These are phyloP conservation scores for Ustilago sp. DNA, from an alignment of 1,284 basidiomycete genomes.

Conservation along the genomic window DNA sequence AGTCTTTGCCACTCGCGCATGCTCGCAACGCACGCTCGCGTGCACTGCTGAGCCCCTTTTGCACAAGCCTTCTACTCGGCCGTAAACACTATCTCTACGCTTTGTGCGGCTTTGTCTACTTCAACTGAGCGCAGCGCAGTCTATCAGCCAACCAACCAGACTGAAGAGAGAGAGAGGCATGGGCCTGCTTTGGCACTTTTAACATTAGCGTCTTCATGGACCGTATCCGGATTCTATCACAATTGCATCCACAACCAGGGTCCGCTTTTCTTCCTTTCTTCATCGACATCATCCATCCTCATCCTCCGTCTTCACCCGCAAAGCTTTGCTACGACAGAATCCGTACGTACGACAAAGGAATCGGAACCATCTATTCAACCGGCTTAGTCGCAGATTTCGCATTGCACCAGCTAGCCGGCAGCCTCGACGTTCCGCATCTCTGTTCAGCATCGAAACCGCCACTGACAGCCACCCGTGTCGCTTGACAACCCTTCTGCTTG, in stretches of 20 bases:
- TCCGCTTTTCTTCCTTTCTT: slow-evolving; percentile 15
- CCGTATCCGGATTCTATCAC: slow-evolving; percentile 26
- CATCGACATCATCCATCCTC: slow-evolving; percentile 7
- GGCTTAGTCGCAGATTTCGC: background rate
- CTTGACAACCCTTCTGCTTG: background rate
- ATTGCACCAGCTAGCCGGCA: background rate
- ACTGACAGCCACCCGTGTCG: slow-evolving; percentile 7
- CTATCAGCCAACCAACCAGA: slow-evolving; percentile 27
- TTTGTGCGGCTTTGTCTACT: too few species aligned
- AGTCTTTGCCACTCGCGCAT: too few species aligned
- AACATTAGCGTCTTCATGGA: slow-evolving; percentile 18
- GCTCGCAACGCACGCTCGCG: too few species aligned
- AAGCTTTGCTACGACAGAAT: slow-evolving; percentile 23
- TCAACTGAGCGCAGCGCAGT: slow-evolving; percentile 1
- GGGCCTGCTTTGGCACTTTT: slow-evolving; percentile 15
- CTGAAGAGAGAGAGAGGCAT: slow-evolving; percentile 9
- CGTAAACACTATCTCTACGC: too few species aligned
- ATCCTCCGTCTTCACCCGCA: slow-evolving; percentile 4
- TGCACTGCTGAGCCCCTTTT: too few species aligned
- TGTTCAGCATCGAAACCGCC: slow-evolving; percentile 14
- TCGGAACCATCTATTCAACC: background rate
- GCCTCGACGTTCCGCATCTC: background rate
- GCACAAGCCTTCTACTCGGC: too few species aligned
- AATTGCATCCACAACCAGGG: slow-evolving; percentile 27
- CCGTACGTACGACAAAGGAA: slow-evolving; percentile 21